A percentile compares a stretch with the other conserved stretches of the same genome.
phyloP scores from a whole-genome alignment of 2,329 filamentous ascomycete species.

The Hypoxylon sp. region DNA sequence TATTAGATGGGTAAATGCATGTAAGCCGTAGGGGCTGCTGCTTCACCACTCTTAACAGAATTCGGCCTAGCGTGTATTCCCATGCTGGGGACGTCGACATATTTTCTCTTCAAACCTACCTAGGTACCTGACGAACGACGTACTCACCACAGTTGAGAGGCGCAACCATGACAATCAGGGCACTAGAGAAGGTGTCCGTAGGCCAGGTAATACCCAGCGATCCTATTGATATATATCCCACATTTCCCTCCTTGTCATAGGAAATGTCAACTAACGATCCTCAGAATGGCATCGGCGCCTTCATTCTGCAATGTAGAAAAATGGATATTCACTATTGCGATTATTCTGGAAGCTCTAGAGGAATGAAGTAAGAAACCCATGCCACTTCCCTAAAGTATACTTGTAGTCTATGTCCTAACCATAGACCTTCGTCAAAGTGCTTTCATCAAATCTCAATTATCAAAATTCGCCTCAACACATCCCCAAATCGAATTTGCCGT shows the following conservation, averaged over 20 bases:
- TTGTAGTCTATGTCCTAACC: conserved; percentile 44
- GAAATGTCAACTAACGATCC: conserved; percentile 11
- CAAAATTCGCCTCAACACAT: conserved; percentile 81
- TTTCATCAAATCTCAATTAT: conserved; percentile 83
- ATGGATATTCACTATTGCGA: conserved; percentile 98
- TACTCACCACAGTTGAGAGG: conserved; percentile 44
- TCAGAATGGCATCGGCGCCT: conserved; percentile 95
- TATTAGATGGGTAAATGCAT: not conserved
- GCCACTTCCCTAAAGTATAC: conserved; percentile 49
- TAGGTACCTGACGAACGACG: not conserved
- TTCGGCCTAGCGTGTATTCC: not conserved
- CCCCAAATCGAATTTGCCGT: conserved; percentile 92
- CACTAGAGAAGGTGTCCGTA: conserved; percentile 63
- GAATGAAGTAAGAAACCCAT: conserved; percentile 79
- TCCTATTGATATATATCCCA: not conserved
- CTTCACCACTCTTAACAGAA: conserved; percentile 1
- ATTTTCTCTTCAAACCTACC: conserved; percentile 12
- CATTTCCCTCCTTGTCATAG: not conserved
- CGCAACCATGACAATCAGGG: conserved; percentile 67
- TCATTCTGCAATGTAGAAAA: conserved; percentile 96
- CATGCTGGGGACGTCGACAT: not conserved
- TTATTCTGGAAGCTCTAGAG: conserved; percentile 90
- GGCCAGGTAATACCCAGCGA: conserved; percentile 61
- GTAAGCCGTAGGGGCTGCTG: not conserved
- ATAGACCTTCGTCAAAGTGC: conserved; percentile 61